A percentile compares a stretch with the other conserved stretches of the same genome.
These are phyloP conservation scores for Ballota nigra DNA, from an alignment of 257 asterid genomes.

Conservation along the genomic window DNA sequence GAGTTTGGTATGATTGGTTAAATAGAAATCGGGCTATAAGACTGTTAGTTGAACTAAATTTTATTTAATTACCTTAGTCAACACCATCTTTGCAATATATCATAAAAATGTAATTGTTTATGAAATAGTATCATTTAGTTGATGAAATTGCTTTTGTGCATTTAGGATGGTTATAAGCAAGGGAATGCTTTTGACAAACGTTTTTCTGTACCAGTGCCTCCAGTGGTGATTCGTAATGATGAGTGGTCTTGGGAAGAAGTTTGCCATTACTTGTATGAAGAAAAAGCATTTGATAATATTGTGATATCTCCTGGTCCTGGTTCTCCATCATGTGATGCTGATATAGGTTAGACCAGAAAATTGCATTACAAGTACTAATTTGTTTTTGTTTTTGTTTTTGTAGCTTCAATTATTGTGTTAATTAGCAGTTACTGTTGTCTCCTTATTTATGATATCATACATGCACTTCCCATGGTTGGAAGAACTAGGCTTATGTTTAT, in stretches of 20 bases:
- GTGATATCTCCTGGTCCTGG: conserved; percentile 99
- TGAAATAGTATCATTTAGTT: background rate
- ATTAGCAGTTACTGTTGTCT: background rate
- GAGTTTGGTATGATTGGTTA: background rate
- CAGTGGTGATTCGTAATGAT: conserved; percentile 87
- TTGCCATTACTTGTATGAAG: conserved; percentile 65
- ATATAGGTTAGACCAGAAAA: conserved; percentile 60
- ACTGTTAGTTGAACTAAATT: background rate
- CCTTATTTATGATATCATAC: background rate
- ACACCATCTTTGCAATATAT: background rate
- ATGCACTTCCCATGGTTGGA: background rate
- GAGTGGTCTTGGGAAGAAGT: conserved; percentile 96
- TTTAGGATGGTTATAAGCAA: background rate
- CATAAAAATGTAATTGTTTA: background rate
- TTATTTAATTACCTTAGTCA: background rate
- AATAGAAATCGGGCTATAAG: background rate
- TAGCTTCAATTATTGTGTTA: background rate
- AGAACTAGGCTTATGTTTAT: background rate
- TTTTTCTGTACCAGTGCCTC: conserved; percentile 63
- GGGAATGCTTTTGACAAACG: conserved; percentile 8
- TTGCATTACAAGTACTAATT: background rate
- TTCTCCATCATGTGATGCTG: conserved; percentile 83
- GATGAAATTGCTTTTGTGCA: background rate
- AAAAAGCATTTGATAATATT: conserved; percentile 83
- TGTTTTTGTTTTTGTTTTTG: background rate